Base-by-base conservation (phyloP, 1,139 yeast genomes). In the Pneumocystis sp. region DNA sequence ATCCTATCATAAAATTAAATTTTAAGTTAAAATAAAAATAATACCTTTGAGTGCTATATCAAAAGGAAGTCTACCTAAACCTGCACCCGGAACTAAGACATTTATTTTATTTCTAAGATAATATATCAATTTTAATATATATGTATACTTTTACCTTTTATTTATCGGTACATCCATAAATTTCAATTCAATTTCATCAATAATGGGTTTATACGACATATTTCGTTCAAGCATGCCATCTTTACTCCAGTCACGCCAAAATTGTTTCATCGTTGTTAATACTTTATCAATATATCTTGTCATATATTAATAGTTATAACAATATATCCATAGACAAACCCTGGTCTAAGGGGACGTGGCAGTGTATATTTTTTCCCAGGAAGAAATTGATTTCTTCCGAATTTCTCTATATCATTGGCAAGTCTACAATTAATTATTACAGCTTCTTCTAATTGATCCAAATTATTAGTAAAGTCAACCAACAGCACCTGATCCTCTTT, bases 1-100 rank as follows among this genome's bases (percentile, higher is more conserved):
- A 88, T 1, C 96, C 73, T 63, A 25, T 8, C 10, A 61, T 45
- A 25, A 29, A 63, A 42, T 56, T 40, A 15, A 45, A 57, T 5
- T 39, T 35, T 25, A 34, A 15, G 25, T 21, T n/a, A 40, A 56
- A 25, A 42, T 44, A 19, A n/a, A 12, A 21, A 21, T 17, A 19
- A 25, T 61, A 65, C 70, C 96, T 65, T 79, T 71, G 40, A 73
- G 74, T 0, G 88, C 89, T 64, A 88, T 76, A 63, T 89, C 96
- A 66, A 82, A 80, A n/a, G 89, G 87, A 67, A 89, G 74, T 65
- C 96, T 74, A 0, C 95, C 96, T 25, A 88, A 77, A 0, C 96
- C 96, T 68, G 89, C 84, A 0, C 96, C 96, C 0, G 96, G 96
- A 0, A 85, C 84, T 44, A 89, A 76, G 0, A 88, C 79, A 61